Conservation (phyloP, 1,139 yeast genomes). For the Pichia sp. region DNA sequence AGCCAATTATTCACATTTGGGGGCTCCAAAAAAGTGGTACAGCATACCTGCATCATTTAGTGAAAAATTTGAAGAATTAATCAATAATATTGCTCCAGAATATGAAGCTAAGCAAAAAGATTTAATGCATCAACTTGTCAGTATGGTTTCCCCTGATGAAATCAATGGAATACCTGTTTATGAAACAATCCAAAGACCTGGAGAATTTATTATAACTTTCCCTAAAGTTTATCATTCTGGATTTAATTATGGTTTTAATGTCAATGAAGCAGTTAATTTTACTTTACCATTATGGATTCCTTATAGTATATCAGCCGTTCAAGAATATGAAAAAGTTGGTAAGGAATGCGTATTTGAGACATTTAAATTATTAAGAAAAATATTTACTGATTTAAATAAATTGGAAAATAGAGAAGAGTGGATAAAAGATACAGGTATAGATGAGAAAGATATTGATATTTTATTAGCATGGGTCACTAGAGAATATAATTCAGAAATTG, state of each 20-base stretch:
- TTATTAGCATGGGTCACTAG: constrained; percentile 8
- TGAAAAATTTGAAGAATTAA: constrained; percentile 45
- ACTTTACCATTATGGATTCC: constrained; percentile 65
- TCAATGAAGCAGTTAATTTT: constrained; percentile 78
- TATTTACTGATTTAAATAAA: constrained; percentile 20
- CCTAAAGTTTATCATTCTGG: constrained; percentile 81
- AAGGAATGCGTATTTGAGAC: constrained; percentile 54
- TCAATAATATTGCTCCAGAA: constrained; percentile 67
- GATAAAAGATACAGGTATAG: constrained; percentile 11
- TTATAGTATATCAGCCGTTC: constrained; percentile 52
- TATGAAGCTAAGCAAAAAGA: constrained; percentile 82
- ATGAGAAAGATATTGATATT: background rate
- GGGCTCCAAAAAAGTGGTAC: constrained; percentile 74
- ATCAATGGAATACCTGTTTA: constrained; percentile 35
- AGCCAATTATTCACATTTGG: constrained; percentile 72
- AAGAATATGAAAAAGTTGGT: constrained; percentile 47
- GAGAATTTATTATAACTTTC: constrained; percentile 68
- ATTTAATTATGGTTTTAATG: constrained; percentile 68
- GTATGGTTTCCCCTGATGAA: constrained; percentile 62
- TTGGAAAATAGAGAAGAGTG: constrained; percentile 10
- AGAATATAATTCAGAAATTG: constrained; percentile 12
- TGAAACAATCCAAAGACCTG: constrained; percentile 75
- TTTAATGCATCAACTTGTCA: constrained; percentile 77
- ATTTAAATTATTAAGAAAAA: constrained; percentile 23
- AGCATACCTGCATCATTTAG: constrained; percentile 59